Percentiles rank a stretch among this genome's conserved stretches.
Conservation (phyloP, 345 rosid genomes). For the rapeseed (Brassica napus) region Da-Ae NC_063450.1:9410001-9410500, state of each 20-base stretch:
- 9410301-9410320: not conserved
- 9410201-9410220: not conserved
- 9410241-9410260: not conserved
- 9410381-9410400: not conserved
- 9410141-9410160: not conserved
- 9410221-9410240: not conserved
- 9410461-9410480: not conserved
- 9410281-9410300: not conserved
- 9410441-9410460: not conserved
- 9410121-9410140: not conserved
- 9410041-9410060: not conserved
- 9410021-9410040: constrained; percentile 42
- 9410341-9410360: not conserved
- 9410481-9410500: not conserved
- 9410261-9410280: not conserved
- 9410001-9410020: constrained; percentile 54
- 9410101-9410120: not conserved
- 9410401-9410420: not conserved
- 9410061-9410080: not conserved
- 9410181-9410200: not conserved
- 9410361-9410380: not conserved
- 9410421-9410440: not conserved
- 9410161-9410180: not conserved
- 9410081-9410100: not conserved
- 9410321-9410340: not conserved